Percentiles rank a stretch among this genome's conserved stretches.
Evolutionary conservation across 1,284 basidiomycete species (phyloP).

Genomic region (Ganoderma sinense): DNA sequence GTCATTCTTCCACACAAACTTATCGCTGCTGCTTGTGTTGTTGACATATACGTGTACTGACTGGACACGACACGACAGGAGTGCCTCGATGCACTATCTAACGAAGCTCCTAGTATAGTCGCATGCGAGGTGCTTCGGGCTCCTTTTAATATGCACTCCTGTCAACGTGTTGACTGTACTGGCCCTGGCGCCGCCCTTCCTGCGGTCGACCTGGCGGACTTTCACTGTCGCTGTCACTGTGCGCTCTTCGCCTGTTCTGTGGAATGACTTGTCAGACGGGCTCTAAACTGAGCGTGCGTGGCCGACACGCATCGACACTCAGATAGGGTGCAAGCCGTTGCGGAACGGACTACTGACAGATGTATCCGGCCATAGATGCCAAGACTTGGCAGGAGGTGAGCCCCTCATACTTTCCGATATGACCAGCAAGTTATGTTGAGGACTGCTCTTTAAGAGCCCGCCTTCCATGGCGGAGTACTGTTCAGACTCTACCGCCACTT

Average conservation of each 20-base stretch:
- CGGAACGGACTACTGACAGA: not conserved
- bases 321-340: not conserved
- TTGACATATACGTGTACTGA: too few species aligned
- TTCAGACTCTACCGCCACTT: not conserved
- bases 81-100: not conserved
- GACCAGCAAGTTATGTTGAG: not conserved
- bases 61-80: not conserved
- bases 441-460: not conserved
- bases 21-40: not conserved
- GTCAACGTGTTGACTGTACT: not conserved
- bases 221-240: not conserved
- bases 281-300: not conserved
- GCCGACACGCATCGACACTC: not conserved
- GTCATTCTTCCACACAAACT: not conserved
- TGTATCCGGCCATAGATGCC: not conserved
- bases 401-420: not conserved
- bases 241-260: not conserved
- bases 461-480: not conserved
- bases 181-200: not conserved
- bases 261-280: not conserved
- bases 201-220: not conserved
- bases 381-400: not conserved
- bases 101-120: not conserved
- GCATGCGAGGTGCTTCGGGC: not conserved
- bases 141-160: not conserved